Conservation (phyloP, 2,329 filamentous ascomycete species). For the Akanthomyces muscarius region DNA sequence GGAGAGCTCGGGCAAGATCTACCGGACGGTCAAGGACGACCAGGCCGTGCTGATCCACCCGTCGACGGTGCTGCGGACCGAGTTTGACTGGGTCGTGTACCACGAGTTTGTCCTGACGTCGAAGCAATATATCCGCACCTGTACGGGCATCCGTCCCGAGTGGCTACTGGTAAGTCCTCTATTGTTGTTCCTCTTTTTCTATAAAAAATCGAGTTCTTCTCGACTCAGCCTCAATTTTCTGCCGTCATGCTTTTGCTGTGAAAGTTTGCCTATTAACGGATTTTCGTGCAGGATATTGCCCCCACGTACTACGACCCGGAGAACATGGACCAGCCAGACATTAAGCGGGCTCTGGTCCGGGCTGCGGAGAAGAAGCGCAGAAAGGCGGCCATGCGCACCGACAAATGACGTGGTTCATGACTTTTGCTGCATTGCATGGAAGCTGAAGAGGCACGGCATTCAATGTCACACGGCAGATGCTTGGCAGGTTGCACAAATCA, state of each 20-base stretch:
- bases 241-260: background rate
- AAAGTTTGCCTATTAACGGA: slow-evolving; percentile 51
- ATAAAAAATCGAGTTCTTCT: background rate
- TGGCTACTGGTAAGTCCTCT: slow-evolving; percentile 73
- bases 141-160: slow-evolving; percentile 86
- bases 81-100: slow-evolving; percentile 96
- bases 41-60: slow-evolving; percentile 92
- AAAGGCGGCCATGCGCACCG: slow-evolving; percentile 53
- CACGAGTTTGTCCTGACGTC: slow-evolving; percentile 97
- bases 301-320: slow-evolving; percentile 87
- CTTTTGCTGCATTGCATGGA: background rate
- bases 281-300: slow-evolving; percentile 69
- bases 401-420: slow-evolving; percentile 29
- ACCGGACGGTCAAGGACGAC: slow-evolving; percentile 94
- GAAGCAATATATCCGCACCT: slow-evolving; percentile 96
- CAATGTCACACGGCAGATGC: background rate
- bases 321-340: slow-evolving; percentile 79
- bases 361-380: slow-evolving; percentile 58
- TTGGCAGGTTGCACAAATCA: background rate
- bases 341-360: slow-evolving; percentile 63
- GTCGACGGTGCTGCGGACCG: slow-evolving; percentile 80
- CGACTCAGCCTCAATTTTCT: background rate
- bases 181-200: background rate
- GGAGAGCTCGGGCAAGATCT: slow-evolving; percentile 82
- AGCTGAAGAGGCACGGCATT: background rate